phyloP scores from a whole-genome alignment of 495 filamentous ascomycete species.

The Sporormia fimetaria region DNA sequence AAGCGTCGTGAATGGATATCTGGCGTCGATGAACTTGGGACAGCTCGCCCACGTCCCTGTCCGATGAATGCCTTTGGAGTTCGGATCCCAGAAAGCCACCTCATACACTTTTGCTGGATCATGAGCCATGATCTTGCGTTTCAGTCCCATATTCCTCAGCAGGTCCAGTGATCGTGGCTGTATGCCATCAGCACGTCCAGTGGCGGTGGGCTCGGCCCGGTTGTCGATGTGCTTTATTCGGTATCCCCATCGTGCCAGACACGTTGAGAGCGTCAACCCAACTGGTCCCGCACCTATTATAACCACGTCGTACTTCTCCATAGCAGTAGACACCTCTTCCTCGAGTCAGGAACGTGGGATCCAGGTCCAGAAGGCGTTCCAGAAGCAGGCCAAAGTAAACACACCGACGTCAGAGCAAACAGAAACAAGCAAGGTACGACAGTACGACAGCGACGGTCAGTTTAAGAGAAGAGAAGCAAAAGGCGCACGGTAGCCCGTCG shows the following conservation, averaged over 20 bases:
- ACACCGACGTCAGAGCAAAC: no score
- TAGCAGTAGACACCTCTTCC: no score
- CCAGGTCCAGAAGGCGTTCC: no score
- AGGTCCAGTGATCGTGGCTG: slow-evolving; percentile 61
- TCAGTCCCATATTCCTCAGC: slow-evolving; percentile 53
- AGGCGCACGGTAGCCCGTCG: no score
- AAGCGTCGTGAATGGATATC: slow-evolving; percentile 55
- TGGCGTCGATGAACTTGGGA: slow-evolving; percentile 53
- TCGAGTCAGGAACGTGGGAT: no score
- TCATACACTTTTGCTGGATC: slow-evolving; percentile 56
- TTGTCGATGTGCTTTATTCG: slow-evolving; percentile 60
- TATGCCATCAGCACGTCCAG: slow-evolving; percentile 67
- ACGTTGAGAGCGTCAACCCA: slow-evolving; percentile 74
- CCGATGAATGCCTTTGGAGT: slow-evolving; percentile 41
- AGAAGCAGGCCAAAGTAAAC: no score
- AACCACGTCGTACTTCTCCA: slow-evolving; percentile 57
- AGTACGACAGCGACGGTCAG: no score
- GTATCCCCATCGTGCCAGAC: slow-evolving; percentile 58
- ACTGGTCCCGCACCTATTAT: slow-evolving; percentile 87
- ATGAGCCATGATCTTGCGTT: slow-evolving; percentile 52
- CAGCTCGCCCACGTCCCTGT: slow-evolving; percentile 54
- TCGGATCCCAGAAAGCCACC: slow-evolving; percentile 56
- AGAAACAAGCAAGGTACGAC: no score
- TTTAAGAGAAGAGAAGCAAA: no score
- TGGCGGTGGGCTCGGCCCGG: slow-evolving; percentile 49